Evolutionary conservation across 1,139 yeast genomes (phyloP), one percentile per base, ranked within the genome.

Genomic region (Trichomonascaceae sp.): DNA sequence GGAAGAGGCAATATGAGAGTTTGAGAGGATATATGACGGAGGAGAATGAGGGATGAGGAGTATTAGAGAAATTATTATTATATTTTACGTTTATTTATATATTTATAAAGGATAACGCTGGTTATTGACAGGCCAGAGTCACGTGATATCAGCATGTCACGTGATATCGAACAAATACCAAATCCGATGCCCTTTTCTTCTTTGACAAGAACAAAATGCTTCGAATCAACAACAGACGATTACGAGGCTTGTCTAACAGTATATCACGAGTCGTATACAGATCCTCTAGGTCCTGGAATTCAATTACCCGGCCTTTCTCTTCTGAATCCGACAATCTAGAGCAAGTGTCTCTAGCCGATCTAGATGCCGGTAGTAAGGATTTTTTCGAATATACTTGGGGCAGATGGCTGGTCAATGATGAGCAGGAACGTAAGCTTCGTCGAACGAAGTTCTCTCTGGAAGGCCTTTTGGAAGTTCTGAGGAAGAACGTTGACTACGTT

Each of bases 371-470:
- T 58, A 79, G 95, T 68, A 81, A 80, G 57, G 79, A 83, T 52
- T 88, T 91, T 64, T 91, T 88, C 75, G 82, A 85, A 66, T 93
- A 90, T 69, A 77, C 93, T 2, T 91, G 98, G 96, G 99, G 99
- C 50, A 79, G 96, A 3, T 93, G 98, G 98, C 74, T 91, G 65
- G 81, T 78, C 58, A 82, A 91, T 66, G 96, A 91, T 67, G 79
- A 78, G 58, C 72, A 72, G 45, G 93, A 91, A 68, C 84, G 87
- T 65, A 80, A 78, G 10, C 82, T 81, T 62, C 82, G 98, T 70
- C 82, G 80, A 57, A 91, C 97, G n/a, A 78, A 77, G 58, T 93
- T 93, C 70, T 85, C 95, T 5, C 77, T 91, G 55, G 84, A 83
- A 66, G 97, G 97, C 1, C 72, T 88, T 54, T 64, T 66, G 17